Evolutionary conservation across 2,329 filamentous ascomycete genomes (phyloP), one percentile per base, ranked within the genome.

Genomic region (Cladosporium sp.): DNA sequence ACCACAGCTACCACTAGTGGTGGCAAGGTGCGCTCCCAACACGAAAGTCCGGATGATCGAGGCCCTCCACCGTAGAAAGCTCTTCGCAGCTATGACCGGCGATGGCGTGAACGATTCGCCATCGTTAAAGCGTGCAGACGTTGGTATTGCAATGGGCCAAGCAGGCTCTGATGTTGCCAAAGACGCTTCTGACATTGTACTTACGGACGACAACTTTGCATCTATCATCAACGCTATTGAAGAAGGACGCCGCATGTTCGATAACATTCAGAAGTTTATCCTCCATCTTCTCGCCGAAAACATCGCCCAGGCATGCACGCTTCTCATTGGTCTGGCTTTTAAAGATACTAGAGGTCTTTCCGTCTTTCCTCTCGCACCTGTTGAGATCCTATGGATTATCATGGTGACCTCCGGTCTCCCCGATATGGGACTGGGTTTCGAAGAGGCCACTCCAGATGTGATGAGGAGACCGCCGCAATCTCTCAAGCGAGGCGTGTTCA

Each of bases 21-120:
- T 96, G 66, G 92, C 92, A 36, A 88, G 92, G 43, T 96, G 92
- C 75, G 90, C 91, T 0, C 92, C 93, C 0, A 87, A 91, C 66
- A 96, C 92, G 36, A 96, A 96, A 79, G 92, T 92, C 4, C 88
- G 91, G 65, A 96, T 96, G 92, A 93, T 96, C 61, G 91, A 93
- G 70, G 92, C 92, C 6, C 85, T 96, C 18, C 91, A 93, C 69
- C 87, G 92, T 18, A 88, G 92, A 46, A 84, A 86, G 28, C 85
- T 86, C 21, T 94, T 91, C 76, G 91, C 89, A 76, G 91, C 91
- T 65, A 95, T 96, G 91, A 95, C 91, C 18, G 92, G 92, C 65
- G 92, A 96, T 71, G 92, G 92, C 49, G 92, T 95, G 67, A 96
- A 96, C 74, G 92, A 96, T 74, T 91, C 91, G 1, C 92, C 92